Percentiles rank a stretch among this genome's conserved stretches.
Evolutionary conservation across 257 asterid species (phyloP).

Genomic region (Solanum ossicruentum): DNA sequence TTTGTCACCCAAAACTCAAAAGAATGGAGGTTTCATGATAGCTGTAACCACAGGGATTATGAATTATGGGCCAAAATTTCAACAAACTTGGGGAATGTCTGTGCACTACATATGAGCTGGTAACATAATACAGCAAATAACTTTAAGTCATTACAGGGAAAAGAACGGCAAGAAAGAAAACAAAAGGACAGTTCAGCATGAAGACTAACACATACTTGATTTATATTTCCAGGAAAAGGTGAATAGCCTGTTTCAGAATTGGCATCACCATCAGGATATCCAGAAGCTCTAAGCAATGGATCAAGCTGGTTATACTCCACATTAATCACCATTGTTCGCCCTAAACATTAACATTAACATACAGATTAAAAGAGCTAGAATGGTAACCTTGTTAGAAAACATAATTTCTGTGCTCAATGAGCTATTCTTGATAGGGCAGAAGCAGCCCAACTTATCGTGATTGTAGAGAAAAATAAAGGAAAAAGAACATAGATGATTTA

Average conservation of each 20-base stretch:
- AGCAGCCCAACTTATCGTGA: background rate
- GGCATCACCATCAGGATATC: conserved; percentile 88
- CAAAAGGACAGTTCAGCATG: background rate
- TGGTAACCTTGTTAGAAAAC: background rate
- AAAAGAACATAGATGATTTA: no score
- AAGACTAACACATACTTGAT: conserved; percentile 50
- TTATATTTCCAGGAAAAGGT: conserved; percentile 98
- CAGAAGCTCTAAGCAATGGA: conserved; percentile 93
- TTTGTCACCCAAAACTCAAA: background rate
- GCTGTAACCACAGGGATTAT: background rate
- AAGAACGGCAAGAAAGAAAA: background rate
- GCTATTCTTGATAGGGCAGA: background rate
- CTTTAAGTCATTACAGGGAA: background rate
- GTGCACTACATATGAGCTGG: background rate
- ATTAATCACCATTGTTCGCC: conserved; percentile 98
- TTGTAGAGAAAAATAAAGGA: no score
- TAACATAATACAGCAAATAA: background rate
- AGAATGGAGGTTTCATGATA: background rate
- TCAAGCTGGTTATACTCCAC: conserved; percentile 99
- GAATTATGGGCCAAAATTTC: background rate
- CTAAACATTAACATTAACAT: conserved; percentile 15
- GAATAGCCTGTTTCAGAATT: conserved; percentile 91
- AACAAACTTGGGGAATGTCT: background rate
- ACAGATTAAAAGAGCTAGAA: background rate
- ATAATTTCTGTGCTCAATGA: background rate